phyloP scores from a whole-genome alignment of 2,329 filamentous ascomycete species.

The Fusarium abutilonis region DNA sequence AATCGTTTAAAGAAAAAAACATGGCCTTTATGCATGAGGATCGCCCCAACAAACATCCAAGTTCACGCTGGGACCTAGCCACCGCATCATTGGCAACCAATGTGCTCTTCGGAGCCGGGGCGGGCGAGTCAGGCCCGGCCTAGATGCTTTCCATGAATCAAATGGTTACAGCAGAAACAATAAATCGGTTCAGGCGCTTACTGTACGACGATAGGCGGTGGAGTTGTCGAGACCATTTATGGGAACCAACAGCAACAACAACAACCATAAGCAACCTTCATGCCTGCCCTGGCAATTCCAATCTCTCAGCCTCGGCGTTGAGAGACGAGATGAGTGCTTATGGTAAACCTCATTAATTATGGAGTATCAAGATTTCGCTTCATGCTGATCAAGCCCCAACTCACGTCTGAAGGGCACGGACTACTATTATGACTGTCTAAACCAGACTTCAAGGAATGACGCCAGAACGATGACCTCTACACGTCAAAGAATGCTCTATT shows the following conservation, averaged over 20 bases:
- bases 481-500: neutral
- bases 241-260: constrained; percentile 8
- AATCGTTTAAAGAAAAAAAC: constrained; percentile 31
- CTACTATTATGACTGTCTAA: neutral
- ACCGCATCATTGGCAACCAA: constrained; percentile 41
- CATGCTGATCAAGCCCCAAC: constrained; percentile 19
- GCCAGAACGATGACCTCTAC: constrained; percentile 27
- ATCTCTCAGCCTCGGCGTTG: constrained; percentile 11
- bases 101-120: constrained; percentile 23
- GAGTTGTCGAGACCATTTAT: constrained; percentile 13
- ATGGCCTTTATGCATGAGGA: constrained; percentile 39
- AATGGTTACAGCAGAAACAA: constrained; percentile 11
- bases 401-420: constrained; percentile 14
- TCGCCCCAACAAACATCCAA: constrained; percentile 38
- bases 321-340: constrained; percentile 18
- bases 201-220: constrained; percentile 33
- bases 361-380: constrained; percentile 20
- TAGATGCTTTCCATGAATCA: constrained; percentile 34
- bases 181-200: constrained; percentile 38
- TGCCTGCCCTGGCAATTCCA: constrained; percentile 5
- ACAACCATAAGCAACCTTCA: too few relatives aligned
- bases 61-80: constrained; percentile 38
- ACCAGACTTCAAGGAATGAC: constrained; percentile 35
- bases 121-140: constrained; percentile 39
- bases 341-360: constrained; percentile 24